These are phyloP conservation scores for Geranomyces variabilis DNA, from an alignment of 192 early-diverging fungal genomes.

Conservation along the genomic window DNA sequence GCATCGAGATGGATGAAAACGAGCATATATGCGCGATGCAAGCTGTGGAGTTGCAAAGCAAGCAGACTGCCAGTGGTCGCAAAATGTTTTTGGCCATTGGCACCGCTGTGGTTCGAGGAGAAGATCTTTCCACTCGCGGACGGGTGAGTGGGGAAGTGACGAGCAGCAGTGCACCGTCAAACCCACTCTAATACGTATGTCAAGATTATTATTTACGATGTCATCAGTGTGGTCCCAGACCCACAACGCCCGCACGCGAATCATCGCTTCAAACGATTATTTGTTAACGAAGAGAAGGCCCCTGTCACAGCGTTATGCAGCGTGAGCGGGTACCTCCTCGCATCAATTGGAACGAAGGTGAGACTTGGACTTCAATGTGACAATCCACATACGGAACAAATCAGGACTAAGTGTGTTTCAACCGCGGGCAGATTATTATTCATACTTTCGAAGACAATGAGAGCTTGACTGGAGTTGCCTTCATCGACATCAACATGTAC, in stretches of 20 bases:
- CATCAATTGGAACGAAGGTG: slow-evolving; percentile 86
- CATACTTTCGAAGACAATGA: slow-evolving; percentile 79
- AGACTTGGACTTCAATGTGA: background rate
- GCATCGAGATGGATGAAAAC: slow-evolving; percentile 70
- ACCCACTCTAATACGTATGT: background rate
- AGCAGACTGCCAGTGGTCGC: slow-evolving; percentile 81
- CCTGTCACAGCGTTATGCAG: slow-evolving; percentile 84
- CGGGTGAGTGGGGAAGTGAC: slow-evolving; percentile 51
- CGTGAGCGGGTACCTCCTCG: slow-evolving; percentile 83
- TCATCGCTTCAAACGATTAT: slow-evolving; percentile 86
- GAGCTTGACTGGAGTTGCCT: slow-evolving; percentile 84
- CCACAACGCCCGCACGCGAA: slow-evolving; percentile 91
- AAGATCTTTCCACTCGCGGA: slow-evolving; percentile 89
- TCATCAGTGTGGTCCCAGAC: slow-evolving; percentile 97
- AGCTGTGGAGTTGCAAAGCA: slow-evolving; percentile 79
- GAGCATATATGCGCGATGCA: slow-evolving; percentile 83
- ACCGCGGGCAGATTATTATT: slow-evolving; percentile 68
- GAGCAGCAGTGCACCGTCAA: background rate
- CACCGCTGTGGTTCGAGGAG: slow-evolving; percentile 84
- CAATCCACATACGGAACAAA: too few species aligned
- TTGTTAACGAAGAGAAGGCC: slow-evolving; percentile 81
- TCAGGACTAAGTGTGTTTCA: background rate
- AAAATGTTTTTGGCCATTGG: slow-evolving; percentile 87
- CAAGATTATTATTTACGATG: slow-evolving; percentile 87
- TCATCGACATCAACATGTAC: slow-evolving; percentile 91